Evolutionary conservation across 176 grass and related monocot species (phyloP), one percentile per base, ranked within the genome.

Genomic region (Tuctoria greenei): DNA sequence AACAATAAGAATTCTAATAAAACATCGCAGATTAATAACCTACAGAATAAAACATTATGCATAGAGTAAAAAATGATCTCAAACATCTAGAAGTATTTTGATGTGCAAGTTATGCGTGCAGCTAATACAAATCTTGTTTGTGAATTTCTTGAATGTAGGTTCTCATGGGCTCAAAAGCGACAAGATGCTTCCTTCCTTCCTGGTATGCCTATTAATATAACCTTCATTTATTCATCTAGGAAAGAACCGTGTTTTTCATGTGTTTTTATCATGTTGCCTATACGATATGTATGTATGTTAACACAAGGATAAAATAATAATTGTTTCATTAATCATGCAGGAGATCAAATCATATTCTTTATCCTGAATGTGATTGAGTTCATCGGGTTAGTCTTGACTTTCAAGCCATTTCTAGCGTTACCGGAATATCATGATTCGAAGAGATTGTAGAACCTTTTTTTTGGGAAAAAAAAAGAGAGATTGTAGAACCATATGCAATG

Each of bases 121-220:
- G n/a, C n/a, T 60, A 25, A 28, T 36, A 27, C 4, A 24, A 44
- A 61, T 37, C 10, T 71, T 63, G 1, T 10, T 51, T 7, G 4
- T 24, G 12, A 23, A 8, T 14, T 46, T 55, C 5, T 3, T n/a
- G 4, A 78, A 56, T 87, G 21, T 70, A 97, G 90, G 74, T 97
- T 97, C 59, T 97, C 93, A 4, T 96, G 93, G 93, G 79, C 87
- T 47, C 93, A 96, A 75, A 90, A 79, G 69, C 93, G 90, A 3
- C 93, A 96, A 54, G 41, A 86, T 43, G 84, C 79, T 57, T n/a
- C 82, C 18, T 86, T 97, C 75, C 78, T 93, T 81, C 85, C 93
- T 86, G 93, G 93, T 90, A 86, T 26, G 7, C n/a, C 2, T 75
- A 0, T n/a, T 21, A 1, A 4, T 63, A 25, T 26, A 12, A 13